Base-by-base conservation (phyloP, 805 yeast genomes). In the Candida easanensis region DNA sequence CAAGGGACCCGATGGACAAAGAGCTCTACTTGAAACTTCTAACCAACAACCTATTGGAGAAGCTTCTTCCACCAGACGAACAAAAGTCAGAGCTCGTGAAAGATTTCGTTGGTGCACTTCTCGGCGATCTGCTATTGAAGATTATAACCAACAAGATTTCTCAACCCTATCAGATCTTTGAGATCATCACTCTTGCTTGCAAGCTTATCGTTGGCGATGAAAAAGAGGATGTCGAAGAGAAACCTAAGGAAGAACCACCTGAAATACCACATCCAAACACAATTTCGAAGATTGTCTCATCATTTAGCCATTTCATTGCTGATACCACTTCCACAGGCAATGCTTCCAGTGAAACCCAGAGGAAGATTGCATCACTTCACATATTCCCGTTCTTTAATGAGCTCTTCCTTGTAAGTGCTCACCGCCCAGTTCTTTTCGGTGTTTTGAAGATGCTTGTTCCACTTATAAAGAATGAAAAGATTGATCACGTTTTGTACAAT, bases 101-200 rank as follows among this genome's bases (percentile, higher is more conserved):
- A 5, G 57, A 65, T 19, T 69, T 78, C 38, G 42, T 75, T 5
- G 51, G 65, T 4, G 57, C 71, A 1, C 44, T 78, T 4, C 32
- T 76, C 13, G 63, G 68, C 19, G 79, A 75, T 35, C 50, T 76
- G 33, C 62, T 71, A 0, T 41, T 78, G 33, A 58, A 58, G 33
- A 74, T 68, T 43, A 50, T 69, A 1, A 54, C 74, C 5, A 72
- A 69, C 6, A 74, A 73, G 50, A 45, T 77, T 14, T 62, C 72
- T 9, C 78, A 77, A 42, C 77, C 77, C n/a, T 77, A 74, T 60
- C 69, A 73, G 57, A 49, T 77, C 2, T 73, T 79, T 66, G 76
- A 70, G 23, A 57, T 77, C 4, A 47, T 51, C 14, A 46, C 55
- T 2, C 15, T 48, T 22, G 37, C 50, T 2, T 58, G 61, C 28